Conservation (phyloP, 352 stramenopile genomes). For the Phytophthora aleatoria region DNA sequence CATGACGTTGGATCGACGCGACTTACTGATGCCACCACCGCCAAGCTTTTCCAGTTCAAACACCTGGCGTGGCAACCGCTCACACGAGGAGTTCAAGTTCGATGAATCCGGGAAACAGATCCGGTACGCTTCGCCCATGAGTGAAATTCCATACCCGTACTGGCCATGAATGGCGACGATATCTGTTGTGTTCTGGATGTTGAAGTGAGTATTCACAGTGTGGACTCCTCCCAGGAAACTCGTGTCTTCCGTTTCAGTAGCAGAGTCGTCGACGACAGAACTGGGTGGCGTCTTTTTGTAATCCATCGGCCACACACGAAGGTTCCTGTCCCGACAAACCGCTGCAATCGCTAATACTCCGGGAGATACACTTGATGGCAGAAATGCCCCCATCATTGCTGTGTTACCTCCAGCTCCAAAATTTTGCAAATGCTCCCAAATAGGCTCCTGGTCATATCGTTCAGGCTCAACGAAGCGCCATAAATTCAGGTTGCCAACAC, state of each 20-base stretch:
- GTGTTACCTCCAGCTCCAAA: conserved; percentile 65
- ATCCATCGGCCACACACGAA: conserved; percentile 74
- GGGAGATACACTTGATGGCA: conserved; percentile 36
- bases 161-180: conserved; percentile 58
- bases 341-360: conserved; percentile 49
- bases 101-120: conserved; percentile 53
- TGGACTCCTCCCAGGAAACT: conserved; percentile 35
- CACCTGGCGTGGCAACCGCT: conserved; percentile 41
- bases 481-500: conserved; percentile 69
- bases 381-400: conserved; percentile 55
- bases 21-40: conserved; percentile 60
- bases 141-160: conserved; percentile 70
- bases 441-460: conserved; percentile 32
- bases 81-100: conserved; percentile 18
- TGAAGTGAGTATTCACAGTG: conserved; percentile 55
- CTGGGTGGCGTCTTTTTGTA: conserved; percentile 16
- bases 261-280: conserved; percentile 22
- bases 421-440: conserved; percentile 63
- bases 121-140: conserved; percentile 68
- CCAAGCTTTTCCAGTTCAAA: conserved; percentile 78
- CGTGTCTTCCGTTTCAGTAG: conserved; percentile 31
- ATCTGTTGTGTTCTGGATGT: conserved; percentile 66
- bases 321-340: conserved; percentile 58
- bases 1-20: conserved; percentile 69
- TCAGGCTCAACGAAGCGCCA: conserved; percentile 73